phyloP scores from a whole-genome alignment of 495 filamentous ascomycete species.

The Aspergillus mulundensis region DNA sequence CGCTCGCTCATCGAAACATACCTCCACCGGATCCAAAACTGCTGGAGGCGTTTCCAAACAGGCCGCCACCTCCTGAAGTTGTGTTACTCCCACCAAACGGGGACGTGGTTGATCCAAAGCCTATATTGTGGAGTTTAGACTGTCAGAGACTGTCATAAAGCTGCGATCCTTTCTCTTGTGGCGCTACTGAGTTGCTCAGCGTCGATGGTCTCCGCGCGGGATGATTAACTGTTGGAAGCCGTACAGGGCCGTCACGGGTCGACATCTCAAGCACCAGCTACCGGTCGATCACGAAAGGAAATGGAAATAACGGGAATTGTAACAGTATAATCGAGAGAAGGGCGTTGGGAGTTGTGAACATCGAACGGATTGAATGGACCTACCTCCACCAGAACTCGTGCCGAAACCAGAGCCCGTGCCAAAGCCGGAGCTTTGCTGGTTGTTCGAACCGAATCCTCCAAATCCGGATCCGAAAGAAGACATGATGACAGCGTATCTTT shows the following conservation, averaged over 20 bases:
- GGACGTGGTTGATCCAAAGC: conserved; percentile 52
- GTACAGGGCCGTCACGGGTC: conserved; percentile 30
- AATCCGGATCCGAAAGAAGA: conserved; percentile 46
- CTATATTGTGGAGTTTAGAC: conserved; percentile 46
- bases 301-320: conserved; percentile 20
- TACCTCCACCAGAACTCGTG: conserved; percentile 41
- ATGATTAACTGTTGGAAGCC: conserved; percentile 14
- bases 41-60: conserved; percentile 47
- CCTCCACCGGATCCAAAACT: conserved; percentile 57
- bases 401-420: conserved; percentile 39
- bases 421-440: conserved; percentile 53
- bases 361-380: conserved; percentile 36
- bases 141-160: conserved; percentile 41
- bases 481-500: conserved; percentile 28
- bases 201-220: conserved; percentile 28
- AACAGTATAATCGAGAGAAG: conserved; percentile 10
- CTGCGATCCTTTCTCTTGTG: conserved; percentile 43
- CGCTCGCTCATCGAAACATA: conserved; percentile 35
- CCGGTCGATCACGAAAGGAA: conserved; percentile 18
- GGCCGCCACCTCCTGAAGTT: conserved; percentile 32
- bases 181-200: conserved; percentile 28
- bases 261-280: conserved; percentile 35
- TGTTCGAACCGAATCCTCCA: conserved; percentile 59
- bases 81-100: conserved; percentile 35
- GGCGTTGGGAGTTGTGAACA: conserved; percentile 10